Evolutionary conservation across 345 rosid genomes (phyloP).

Genomic region (Aquilaria malaccensis): DNA sequence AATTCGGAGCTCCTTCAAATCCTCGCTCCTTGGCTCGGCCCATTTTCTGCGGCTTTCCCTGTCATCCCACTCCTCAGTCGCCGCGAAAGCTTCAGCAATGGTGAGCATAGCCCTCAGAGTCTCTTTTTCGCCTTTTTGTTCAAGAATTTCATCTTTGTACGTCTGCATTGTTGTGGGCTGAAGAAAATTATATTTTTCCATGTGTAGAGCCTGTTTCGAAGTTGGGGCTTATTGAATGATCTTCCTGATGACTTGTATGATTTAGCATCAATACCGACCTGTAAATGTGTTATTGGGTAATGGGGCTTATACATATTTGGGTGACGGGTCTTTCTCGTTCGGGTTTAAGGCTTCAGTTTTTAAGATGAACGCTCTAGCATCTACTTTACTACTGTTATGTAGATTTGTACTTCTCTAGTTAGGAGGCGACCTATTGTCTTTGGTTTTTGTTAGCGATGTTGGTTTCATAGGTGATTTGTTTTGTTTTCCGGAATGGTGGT

Average conservation of each 20-base stretch:
- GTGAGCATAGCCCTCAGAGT: slow-evolving; percentile 9
- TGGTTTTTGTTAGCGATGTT: not conserved
- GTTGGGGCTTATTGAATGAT: no score
- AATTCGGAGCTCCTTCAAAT: not conserved
- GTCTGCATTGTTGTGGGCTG: no score
- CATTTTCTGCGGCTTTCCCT: slow-evolving; percentile 5
- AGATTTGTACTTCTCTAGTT: not conserved
- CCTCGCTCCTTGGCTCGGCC: not conserved
- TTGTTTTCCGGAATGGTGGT: no score
- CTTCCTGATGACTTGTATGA: no score
- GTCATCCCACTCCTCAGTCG: not conserved
- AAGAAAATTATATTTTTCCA: not conserved
- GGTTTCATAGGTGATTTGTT: not conserved
- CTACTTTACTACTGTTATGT: not conserved
- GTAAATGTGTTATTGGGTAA: not conserved
- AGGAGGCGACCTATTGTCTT: not conserved
- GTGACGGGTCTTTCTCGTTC: not conserved
- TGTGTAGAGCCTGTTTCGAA: no score
- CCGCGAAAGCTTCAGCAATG: slow-evolving; percentile 22
- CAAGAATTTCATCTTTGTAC: no score
- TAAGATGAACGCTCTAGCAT: not conserved
- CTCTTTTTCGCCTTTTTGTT: no score
- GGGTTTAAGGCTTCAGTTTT: no score
- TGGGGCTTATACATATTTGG: not conserved
- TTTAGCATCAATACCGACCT: not conserved